Conservation (phyloP, 345 rosid genomes). For the Citrus cavaleriei region DNA sequence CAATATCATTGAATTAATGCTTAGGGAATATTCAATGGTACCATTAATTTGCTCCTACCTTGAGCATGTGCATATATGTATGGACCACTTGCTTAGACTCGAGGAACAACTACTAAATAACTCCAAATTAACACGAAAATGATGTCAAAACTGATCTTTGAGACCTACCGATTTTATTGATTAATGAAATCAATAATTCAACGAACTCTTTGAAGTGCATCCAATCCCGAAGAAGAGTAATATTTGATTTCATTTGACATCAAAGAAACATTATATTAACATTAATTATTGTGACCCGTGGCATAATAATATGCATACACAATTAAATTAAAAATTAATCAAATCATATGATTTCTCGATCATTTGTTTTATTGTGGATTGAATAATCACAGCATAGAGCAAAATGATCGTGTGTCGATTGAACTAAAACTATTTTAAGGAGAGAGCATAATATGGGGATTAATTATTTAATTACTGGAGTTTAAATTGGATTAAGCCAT, state of each 20-base stretch:
- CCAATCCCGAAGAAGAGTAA: too few relatives aligned
- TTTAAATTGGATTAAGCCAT: too few relatives aligned
- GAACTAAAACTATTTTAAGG: neutral
- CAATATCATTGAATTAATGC: neutral
- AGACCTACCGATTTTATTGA: too few relatives aligned
- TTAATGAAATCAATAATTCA: too few relatives aligned
- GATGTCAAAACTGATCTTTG: too few relatives aligned
- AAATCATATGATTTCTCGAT: neutral
- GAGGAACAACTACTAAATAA: neutral
- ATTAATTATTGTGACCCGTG: neutral
- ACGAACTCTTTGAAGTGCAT: too few relatives aligned
- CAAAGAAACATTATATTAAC: too few relatives aligned
- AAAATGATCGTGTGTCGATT: neutral
- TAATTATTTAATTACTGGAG: too few relatives aligned
- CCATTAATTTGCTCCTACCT: neutral
- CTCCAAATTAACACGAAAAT: neutral
- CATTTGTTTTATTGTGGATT: neutral
- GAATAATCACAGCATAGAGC: neutral
- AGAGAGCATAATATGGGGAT: too few relatives aligned
- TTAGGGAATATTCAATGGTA: neutral
- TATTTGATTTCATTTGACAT: too few relatives aligned
- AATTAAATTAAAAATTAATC: neutral
- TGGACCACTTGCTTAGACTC: neutral
- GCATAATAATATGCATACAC: too few relatives aligned
- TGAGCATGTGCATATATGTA: neutral